phyloP scores from a whole-genome alignment of 2,329 filamentous ascomycete species.

The Pleurostoma richardsiae region DNA sequence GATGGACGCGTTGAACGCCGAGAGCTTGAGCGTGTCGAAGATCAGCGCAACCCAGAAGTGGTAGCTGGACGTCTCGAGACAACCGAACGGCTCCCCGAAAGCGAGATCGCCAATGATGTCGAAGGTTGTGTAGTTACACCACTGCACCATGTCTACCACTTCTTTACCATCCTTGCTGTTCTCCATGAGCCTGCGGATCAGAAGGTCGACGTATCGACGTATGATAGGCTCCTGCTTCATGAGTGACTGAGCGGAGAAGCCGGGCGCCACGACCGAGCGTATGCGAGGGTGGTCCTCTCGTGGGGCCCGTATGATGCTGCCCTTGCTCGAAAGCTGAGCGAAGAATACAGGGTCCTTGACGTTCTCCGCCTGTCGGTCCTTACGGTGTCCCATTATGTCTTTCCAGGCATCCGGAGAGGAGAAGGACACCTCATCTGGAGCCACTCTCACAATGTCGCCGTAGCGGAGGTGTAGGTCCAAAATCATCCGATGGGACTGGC shows the following conservation, averaged over 20 bases:
- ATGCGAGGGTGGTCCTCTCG: conserved; percentile 1
- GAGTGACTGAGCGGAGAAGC: conserved; percentile 1
- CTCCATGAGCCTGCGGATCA: conserved; percentile 4
- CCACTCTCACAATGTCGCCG: neutral
- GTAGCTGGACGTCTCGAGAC: conserved; percentile 4
- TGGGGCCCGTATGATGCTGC: conserved; percentile 3
- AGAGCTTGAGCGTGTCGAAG: conserved; percentile 5
- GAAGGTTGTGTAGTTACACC: conserved; percentile 30
- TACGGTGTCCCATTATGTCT: conserved; percentile 2
- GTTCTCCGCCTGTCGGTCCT: conserved; percentile 1
- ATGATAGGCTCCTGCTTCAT: conserved; percentile 1
- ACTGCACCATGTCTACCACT: conserved; percentile 18
- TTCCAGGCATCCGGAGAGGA: neutral
- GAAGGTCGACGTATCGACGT: neutral
- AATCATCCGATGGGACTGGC: conserved; percentile 2
- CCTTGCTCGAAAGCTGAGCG: neutral
- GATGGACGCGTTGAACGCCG: neutral
- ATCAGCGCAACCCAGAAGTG: conserved; percentile 10
- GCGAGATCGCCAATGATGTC: conserved; percentile 19
- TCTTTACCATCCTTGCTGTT: conserved; percentile 4
- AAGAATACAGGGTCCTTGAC: conserved; percentile 1
- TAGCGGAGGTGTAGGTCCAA: conserved; percentile 3
- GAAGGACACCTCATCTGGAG: conserved; percentile 2
- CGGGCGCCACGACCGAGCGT: conserved; percentile 2
- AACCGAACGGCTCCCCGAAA: conserved; percentile 9